These are phyloP conservation scores for Gigaspora rosea DNA, from an alignment of 192 early-diverging fungal genomes.

Conservation along the genomic window DNA sequence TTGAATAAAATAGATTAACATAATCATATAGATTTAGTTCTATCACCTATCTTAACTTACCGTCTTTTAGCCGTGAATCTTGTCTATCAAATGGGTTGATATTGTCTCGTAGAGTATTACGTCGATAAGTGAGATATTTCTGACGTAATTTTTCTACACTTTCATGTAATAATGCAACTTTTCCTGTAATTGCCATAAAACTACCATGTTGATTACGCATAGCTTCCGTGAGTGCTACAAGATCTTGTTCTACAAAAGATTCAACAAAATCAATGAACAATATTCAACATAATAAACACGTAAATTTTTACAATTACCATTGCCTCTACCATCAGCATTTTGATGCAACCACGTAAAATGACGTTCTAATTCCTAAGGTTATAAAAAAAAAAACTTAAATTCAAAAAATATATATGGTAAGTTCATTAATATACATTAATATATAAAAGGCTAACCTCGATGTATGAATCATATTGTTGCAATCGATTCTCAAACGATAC, in stretches of 20 bases:
- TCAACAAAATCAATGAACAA: background rate
- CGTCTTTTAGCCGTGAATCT: background rate
- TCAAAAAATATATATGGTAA: background rate
- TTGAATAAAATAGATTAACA: background rate
- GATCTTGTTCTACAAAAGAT: background rate
- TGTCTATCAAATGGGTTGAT: slow-evolving; percentile 22
- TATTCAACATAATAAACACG: background rate
- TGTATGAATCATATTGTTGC: slow-evolving; percentile 10
- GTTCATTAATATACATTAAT: background rate
- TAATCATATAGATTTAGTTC: background rate
- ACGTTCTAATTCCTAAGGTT: slow-evolving; percentile 26
- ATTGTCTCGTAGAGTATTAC: background rate
- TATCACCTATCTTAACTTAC: background rate
- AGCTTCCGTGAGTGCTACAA: slow-evolving; percentile 10
- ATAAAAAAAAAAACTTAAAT: background rate
- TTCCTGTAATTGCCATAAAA: slow-evolving; percentile 31
- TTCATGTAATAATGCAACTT: slow-evolving; percentile 25
- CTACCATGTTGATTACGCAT: slow-evolving; percentile 30
- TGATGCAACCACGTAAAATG: slow-evolving; percentile 16
- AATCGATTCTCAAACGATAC: slow-evolving; percentile 22
- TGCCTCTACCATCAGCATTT: background rate
- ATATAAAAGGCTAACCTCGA: slow-evolving; percentile 8
- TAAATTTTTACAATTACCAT: background rate
- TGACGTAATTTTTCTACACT: slow-evolving; percentile 23
- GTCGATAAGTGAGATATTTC: slow-evolving; percentile 18